A percentile compares a stretch with the other conserved stretches of the same genome.
These are phyloP conservation scores for Hygrophila difformis DNA, from an alignment of 257 asterid species.

Conservation along the genomic window DNA sequence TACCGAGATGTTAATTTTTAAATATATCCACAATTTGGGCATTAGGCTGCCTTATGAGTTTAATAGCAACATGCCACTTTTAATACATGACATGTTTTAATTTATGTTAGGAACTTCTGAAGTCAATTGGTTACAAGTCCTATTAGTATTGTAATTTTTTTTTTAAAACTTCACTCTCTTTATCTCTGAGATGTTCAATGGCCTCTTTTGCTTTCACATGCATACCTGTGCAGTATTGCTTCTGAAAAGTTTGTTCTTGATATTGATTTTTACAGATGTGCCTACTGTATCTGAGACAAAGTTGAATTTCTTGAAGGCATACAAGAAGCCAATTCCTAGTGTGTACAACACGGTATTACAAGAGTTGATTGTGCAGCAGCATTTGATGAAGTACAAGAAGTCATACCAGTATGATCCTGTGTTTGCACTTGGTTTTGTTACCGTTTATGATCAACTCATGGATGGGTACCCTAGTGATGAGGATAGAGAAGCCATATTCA, in stretches of 20 bases:
- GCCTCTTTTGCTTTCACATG: not conserved
- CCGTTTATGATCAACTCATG: constrained; percentile 88
- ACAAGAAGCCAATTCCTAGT: constrained; percentile 88
- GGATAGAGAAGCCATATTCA: constrained; percentile 74
- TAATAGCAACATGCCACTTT: too few relatives aligned
- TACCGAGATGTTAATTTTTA: too few relatives aligned
- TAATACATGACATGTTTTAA: not conserved
- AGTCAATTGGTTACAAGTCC: not conserved
- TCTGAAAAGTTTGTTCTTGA: constrained; percentile 15
- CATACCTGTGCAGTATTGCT: not conserved
- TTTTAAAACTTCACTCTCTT: not conserved
- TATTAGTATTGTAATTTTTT: not conserved
- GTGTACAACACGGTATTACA: constrained; percentile 76
- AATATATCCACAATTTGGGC: too few relatives aligned
- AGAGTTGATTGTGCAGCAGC: constrained; percentile 92
- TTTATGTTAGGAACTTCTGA: not conserved
- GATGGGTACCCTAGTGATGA: constrained; percentile 83
- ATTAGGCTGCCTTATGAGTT: too few relatives aligned
- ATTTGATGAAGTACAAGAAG: constrained; percentile 73
- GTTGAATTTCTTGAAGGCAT: constrained; percentile 66
- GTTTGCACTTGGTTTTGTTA: constrained; percentile 89
- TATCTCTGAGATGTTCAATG: not conserved
- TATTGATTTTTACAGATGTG: constrained; percentile 41
- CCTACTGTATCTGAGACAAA: constrained; percentile 87
- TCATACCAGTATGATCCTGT: constrained; percentile 80